Percentiles rank a stretch among this genome's conserved stretches.
Evolutionary conservation across 1,139 yeast species (phyloP).

Genomic region (Arxiozyma bovina): DNA sequence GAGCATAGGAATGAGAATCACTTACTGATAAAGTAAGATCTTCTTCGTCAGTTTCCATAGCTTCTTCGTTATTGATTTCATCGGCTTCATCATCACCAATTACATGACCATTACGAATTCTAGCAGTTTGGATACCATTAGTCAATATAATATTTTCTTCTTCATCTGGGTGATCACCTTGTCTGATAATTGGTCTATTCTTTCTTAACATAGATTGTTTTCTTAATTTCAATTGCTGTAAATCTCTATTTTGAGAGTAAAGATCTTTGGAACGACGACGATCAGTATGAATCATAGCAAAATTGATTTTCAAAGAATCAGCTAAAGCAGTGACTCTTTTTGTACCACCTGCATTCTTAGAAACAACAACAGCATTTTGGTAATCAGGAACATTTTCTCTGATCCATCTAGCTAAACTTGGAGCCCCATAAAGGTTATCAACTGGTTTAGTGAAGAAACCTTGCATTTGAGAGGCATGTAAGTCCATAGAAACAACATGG

Average conservation of each 20-base stretch:
- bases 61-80: conserved; percentile 50
- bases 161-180: conserved; percentile 45
- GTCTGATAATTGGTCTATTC: conserved; percentile 32
- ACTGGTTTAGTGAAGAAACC: conserved; percentile 97
- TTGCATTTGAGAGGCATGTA: conserved; percentile 98
- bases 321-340: conserved; percentile 96
- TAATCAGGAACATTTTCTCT: conserved; percentile 81
- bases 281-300: conserved; percentile 98
- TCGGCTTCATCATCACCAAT: conserved; percentile 93
- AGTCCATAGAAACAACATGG: conserved; percentile 95
- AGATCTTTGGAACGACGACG: conserved; percentile 81
- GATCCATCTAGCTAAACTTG: conserved; percentile 94
- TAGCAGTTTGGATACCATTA: conserved; percentile 87
- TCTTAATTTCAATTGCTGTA: conserved; percentile 30
- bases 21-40: conserved; percentile 23
- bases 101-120: conserved; percentile 95
- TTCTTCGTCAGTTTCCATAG: conserved; percentile 31
- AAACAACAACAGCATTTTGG: conserved; percentile 73
- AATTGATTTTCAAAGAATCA: conserved; percentile 86
- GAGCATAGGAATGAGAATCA: conserved; percentile 38
- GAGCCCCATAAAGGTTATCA: conserved; percentile 92
- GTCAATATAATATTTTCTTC: conserved; percentile 61
- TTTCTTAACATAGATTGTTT: conserved; percentile 34
- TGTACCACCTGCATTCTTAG: conserved; percentile 98
- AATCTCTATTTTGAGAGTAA: conserved; percentile 36